Base-by-base conservation (phyloP, 306 rosid genomes). In the Lablab purpureus region DNA sequence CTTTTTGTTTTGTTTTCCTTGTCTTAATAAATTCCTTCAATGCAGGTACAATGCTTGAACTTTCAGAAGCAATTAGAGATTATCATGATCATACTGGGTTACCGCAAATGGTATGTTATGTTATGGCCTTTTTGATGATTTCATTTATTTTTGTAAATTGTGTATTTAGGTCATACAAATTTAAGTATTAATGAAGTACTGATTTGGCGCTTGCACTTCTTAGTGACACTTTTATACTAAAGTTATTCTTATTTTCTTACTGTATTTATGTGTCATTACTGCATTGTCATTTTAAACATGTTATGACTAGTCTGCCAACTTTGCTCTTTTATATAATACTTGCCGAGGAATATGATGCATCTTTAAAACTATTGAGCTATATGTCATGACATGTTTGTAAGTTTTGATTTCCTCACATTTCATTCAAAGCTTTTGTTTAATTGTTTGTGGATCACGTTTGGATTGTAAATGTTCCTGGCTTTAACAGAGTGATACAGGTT, bases 31-130 rank as follows among this genome's bases (percentile, higher is more conserved):
- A 19, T 78, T 67, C 22, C 27, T 75, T 81, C 34, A 46, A 36
- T 78, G 83, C 54, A 95, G 99, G 98, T 83, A 84, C 76, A 65
- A 84, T 93, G 97, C 99, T 95, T 78, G 99, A 95, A 69, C 94
- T 95, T 56, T 91, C 98, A 5, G 99, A 95, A 80, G 99, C 99
- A 45, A 95, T 95, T 84, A 92, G 99, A 87, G 98, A 95, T 80
- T 93, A 91, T 87, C 98, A 95, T 71, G 99, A 93, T 67, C 95
- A 85, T 80, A 87, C 88, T 15, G 98, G 91, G 67, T 82, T 95
- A 27, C 99, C 99, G 49, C 96, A 89, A 58, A 89, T 95, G 92
- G 99, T 95, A 88, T 80, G 85, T 76, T 50, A 68, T 52, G 63
- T 21, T 34, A 68, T 77, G 34, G 51, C 60, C 40, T 36, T 36